These are phyloP conservation scores for Inga leiocalycina DNA, from an alignment of 306 rosid genomes.

Conservation along the genomic window DNA sequence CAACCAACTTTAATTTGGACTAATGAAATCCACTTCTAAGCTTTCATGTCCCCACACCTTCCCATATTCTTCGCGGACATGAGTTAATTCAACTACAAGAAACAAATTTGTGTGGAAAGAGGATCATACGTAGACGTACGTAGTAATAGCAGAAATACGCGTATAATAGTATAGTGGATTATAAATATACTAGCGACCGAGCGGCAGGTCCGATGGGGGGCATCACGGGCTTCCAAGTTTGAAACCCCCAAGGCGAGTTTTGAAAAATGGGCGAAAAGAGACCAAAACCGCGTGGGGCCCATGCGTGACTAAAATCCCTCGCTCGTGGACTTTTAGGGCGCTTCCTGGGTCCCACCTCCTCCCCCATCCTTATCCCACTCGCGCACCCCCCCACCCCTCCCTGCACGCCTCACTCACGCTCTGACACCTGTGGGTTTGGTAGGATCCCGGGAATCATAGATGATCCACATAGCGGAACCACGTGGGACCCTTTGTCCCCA, in stretches of 20 bases:
- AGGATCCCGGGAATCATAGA: slow-evolving; percentile 2
- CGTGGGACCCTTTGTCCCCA: slow-evolving; percentile 48
- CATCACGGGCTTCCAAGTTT: neutral
- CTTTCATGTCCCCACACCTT: too few species aligned
- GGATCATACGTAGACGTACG: too few species aligned
- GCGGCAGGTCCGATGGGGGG: neutral
- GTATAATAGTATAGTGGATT: too few species aligned
- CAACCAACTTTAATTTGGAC: too few species aligned
- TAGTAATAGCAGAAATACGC: too few species aligned
- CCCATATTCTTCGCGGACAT: too few species aligned
- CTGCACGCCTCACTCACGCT: neutral
- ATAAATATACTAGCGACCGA: neutral
- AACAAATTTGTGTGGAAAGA: too few species aligned
- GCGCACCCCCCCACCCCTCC: neutral
- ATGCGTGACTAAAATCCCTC: slow-evolving; percentile 38
- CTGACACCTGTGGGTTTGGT: slow-evolving; percentile 24
- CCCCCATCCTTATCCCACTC: neutral
- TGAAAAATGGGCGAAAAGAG: slow-evolving; percentile 6
- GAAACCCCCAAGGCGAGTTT: neutral
- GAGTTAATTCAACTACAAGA: too few species aligned
- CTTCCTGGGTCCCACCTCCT: slow-evolving; percentile 36
- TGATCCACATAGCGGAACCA: neutral
- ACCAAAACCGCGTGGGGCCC: slow-evolving; percentile 67
- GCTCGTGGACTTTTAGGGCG: slow-evolving; percentile 42
- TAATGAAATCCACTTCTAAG: too few species aligned